Conservation (phyloP, 495 filamentous ascomycete species). For the Lophiotrema nucula region DNA sequence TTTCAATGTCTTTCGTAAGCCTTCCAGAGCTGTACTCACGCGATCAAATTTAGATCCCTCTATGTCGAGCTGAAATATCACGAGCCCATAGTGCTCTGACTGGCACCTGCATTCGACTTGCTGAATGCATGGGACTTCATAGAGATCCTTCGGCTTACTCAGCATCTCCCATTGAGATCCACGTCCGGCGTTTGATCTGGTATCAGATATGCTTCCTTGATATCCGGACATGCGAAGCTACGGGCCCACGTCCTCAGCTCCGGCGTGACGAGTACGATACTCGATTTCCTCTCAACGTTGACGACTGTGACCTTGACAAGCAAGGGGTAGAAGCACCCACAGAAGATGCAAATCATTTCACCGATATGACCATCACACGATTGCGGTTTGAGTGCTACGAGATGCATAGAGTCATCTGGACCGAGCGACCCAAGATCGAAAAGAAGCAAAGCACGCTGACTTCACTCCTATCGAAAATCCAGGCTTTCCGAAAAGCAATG, state of each 20-base stretch:
- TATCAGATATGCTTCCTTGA: conserved; percentile 74
- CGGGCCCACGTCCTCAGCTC: conserved; percentile 67
- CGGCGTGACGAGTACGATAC: conserved; percentile 71
- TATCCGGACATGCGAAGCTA: conserved; percentile 71
- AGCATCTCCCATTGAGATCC: conserved; percentile 64
- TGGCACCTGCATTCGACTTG: conserved; percentile 67
- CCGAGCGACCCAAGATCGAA: conserved; percentile 61
- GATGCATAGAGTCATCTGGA: conserved; percentile 65
- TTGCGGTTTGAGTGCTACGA: conserved; percentile 73
- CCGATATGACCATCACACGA: conserved; percentile 61
- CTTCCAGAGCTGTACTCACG: too few relatives aligned
- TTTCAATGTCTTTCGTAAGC: neutral
- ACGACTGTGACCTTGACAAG: conserved; percentile 57
- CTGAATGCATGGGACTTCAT: conserved; percentile 76
- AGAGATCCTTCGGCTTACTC: conserved; percentile 62
- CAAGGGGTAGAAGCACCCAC: conserved; percentile 35
- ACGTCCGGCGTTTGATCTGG: conserved; percentile 75
- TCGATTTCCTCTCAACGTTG: conserved; percentile 62
- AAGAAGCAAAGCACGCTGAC: conserved; percentile 57
- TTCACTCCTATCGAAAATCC: conserved; percentile 58
- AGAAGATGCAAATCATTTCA: conserved; percentile 56
- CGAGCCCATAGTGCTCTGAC: conserved; percentile 68
- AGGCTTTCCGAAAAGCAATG: conserved; percentile 59
- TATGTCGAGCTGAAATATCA: conserved; percentile 68
- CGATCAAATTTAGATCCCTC: conserved; percentile 66